phyloP scores from a whole-genome alignment of 371 early-diverging fungal species.

The Sporodiniella umbellata region DNA sequence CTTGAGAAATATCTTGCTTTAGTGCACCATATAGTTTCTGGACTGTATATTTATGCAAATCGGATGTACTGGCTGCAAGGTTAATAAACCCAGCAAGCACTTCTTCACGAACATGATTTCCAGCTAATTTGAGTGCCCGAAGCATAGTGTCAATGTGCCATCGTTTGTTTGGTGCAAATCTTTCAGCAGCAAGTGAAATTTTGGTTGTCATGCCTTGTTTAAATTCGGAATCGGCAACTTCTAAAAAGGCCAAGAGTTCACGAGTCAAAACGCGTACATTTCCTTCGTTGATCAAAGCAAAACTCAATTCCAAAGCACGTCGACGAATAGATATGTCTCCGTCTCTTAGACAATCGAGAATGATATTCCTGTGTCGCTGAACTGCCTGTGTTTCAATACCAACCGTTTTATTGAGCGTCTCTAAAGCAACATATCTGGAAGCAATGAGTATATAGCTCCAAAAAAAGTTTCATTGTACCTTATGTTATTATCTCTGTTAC shows the following conservation, averaged over 20 bases:
- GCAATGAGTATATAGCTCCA: no score
- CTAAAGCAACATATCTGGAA: constrained; percentile 89
- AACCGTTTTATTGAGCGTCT: constrained; percentile 87
- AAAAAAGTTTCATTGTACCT: no score
- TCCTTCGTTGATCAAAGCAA: constrained; percentile 88
- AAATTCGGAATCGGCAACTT: constrained; percentile 88
- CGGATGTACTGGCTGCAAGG: constrained; percentile 70
- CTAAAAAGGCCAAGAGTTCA: constrained; percentile 90
- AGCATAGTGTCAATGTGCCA: constrained; percentile 97
- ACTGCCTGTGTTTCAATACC: constrained; percentile 89
- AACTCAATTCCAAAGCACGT: constrained; percentile 93
- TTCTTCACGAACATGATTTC: constrained; percentile 70
- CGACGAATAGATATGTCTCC: constrained; percentile 96
- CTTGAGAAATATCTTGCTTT: constrained; percentile 78
- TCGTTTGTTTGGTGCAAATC: constrained; percentile 83
- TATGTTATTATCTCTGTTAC: constrained; percentile 95
- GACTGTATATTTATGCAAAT: constrained; percentile 82
- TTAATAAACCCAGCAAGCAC: constrained; percentile 70
- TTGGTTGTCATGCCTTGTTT: constrained; percentile 87
- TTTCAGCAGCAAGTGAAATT: constrained; percentile 86
- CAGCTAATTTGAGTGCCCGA: constrained; percentile 82
- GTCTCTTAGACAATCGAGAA: no score
- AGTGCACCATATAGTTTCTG: constrained; percentile 83
- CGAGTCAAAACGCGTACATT: constrained; percentile 93
- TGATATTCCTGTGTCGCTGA: no score